phyloP scores from a whole-genome alignment of 352 stramenopile species.

The Phytophthora vignae region DNA sequence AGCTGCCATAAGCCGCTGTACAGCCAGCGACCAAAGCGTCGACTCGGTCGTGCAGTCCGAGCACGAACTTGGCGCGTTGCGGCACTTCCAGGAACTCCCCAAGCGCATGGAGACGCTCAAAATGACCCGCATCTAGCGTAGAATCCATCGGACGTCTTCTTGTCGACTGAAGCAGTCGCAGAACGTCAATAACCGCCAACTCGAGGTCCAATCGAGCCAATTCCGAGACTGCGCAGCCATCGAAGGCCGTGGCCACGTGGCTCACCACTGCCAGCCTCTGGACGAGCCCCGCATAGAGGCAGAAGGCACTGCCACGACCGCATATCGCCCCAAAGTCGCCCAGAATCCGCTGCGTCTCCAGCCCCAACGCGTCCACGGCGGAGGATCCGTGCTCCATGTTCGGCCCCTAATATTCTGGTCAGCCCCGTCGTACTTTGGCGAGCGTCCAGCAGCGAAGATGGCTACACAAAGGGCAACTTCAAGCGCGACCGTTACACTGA shows the following conservation, averaged over 20 bases:
- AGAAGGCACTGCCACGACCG: constrained; percentile 5
- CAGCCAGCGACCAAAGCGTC: constrained; percentile 16
- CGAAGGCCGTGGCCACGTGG: background rate
- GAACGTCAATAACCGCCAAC: constrained; percentile 14
- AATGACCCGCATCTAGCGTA: background rate
- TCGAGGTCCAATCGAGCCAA: constrained; percentile 14
- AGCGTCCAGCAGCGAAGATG: background rate
- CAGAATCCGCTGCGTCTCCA: constrained; percentile 19
- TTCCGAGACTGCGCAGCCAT: constrained; percentile 4
- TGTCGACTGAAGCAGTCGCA: constrained; percentile 23
- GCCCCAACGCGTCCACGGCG: background rate
- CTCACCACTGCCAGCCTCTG: constrained; percentile 11
- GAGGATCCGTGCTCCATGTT: constrained; percentile 1
- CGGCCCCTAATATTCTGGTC: background rate
- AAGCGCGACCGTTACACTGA: constrained; percentile 3
- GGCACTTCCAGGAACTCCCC: constrained; percentile 28
- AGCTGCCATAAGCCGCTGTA: background rate
- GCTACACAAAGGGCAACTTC: constrained; percentile 22
- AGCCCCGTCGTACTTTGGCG: constrained; percentile 15
- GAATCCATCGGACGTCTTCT: background rate
- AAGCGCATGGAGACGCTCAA: constrained; percentile 9
- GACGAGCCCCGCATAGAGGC: constrained; percentile 13
- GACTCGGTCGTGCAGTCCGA: constrained; percentile 32
- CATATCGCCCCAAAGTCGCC: constrained; percentile 8
- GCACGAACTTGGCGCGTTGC: constrained; percentile 32